Evolutionary conservation across 352 stramenopile genomes (phyloP), one percentile per base, ranked within the genome.

Genomic region (Globisporangium okanoganense): DNA sequence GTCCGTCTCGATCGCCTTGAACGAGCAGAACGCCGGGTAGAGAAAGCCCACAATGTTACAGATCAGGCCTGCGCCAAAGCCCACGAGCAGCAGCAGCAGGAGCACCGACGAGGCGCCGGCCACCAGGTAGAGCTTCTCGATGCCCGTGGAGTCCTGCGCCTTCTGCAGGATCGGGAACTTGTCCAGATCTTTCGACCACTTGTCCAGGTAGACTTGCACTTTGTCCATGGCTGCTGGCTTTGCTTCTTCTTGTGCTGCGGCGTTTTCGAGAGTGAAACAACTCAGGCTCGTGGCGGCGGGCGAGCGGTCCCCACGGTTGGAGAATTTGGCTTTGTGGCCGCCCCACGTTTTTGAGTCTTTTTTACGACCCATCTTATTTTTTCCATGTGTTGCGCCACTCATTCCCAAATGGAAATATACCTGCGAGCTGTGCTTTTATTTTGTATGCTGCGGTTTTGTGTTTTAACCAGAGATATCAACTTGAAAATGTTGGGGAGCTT

Each of bases 41-140:
- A 82, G 71, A 65, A 94, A 94, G 69, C 81, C 82, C 45, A 92
- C 85, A 10, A 93, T 22, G 64, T 90, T 94, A 72, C 83, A 93
- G 36, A 94, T 90, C 36, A 97, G 69, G 8, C 84, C 84, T 4
- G 88, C 86, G 59, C 88, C 88, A 61, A 95, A 93, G 66, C 86
- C 85, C 56, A 95, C 72, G 38, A 96, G 69, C 60, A 97, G 68
- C 52, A 94, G 70, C 60, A 96, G 65, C 60, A 95, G 66, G 43
- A 94, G 64, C 41, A 94, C 57, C 27, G 75, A 72, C 61, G 72
- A 82, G 40, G 62, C 79, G 27, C 78, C 75, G 2, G 73, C 70
- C 41, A 94, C 83, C 22, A 97, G 76, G 74, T 96, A 96, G 65
- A 96, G 69, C 69, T 97, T 97, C 64, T 95, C 85, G 31, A 95